Evolutionary conservation across 768 basidiomycete genomes (phyloP), one percentile per base, ranked within the genome.

Genomic region (Thelephora ganbajun): DNA sequence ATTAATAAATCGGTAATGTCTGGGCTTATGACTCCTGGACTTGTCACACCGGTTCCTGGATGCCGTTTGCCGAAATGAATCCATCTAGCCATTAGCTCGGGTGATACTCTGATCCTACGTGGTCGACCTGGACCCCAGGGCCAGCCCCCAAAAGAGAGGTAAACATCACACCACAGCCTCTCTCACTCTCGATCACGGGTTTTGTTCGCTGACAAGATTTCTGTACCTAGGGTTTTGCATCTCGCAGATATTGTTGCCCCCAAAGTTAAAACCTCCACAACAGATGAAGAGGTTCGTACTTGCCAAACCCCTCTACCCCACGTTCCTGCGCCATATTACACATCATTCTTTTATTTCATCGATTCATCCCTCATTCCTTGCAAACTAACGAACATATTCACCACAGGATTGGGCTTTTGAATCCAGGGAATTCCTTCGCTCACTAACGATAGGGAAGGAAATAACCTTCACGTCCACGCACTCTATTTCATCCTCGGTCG

Each of bases 111-210:
- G 49, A 73, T 94, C 49, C 68, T 96, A 47, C 80, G 91, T 63
- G 82, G 75, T 54, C 74, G 77, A 51, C 78, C 75, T 35, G 82
- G 79, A 33, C 74, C 81, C 1, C 85, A 87, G 59, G 90, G 91
- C 6, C 88, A 91, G 62, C 78, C 81, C 48, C 80, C 89, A 1
- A 94, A 93, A 68, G 91, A 96, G 66, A 76, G 88, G 90, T 45
- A 37, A 35, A n/a, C 51, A n/a, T 48, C 43, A 45, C 47, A 44
- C 22, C 44, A 12, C 26, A 19, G 1, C 23, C 13, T 16, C 18
- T 37, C 23, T 50, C 44, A 26, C 12, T 37, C 33, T 42, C 33
- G 11, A 33, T 18, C 5, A 41, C 23, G 44, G 49, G 41, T n/a
- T n/a, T n/a, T n/a, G n/a, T 30, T 9, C 26, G 5, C 43, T 41